phyloP scores from a whole-genome alignment of 2,329 filamentous ascomycete genomes.

The Claviceps spartinae region DNA sequence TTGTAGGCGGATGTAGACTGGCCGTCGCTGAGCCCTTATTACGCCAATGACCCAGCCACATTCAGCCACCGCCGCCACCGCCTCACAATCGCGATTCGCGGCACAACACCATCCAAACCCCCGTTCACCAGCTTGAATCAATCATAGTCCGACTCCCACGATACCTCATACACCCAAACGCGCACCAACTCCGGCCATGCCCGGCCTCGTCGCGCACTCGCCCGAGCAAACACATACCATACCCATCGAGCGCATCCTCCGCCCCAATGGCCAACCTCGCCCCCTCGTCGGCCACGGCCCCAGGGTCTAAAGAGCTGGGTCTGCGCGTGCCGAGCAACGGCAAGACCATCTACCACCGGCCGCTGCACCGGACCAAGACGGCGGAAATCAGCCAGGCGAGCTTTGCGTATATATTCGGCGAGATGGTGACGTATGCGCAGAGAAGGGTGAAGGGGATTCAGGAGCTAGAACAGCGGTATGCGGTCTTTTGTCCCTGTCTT shows the following conservation, averaged over 20 bases:
- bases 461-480: conserved; percentile 77
- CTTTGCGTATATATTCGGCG: conserved; percentile 91
- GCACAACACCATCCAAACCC: too few species aligned
- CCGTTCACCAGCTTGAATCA: too few species aligned
- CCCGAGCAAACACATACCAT: background rate
- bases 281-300: conserved; percentile 15
- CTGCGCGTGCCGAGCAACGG: conserved; percentile 83
- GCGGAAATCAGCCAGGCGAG: conserved; percentile 83
- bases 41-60: too few species aligned
- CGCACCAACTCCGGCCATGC: background rate
- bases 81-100: too few species aligned
- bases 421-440: conserved; percentile 95
- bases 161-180: background rate
- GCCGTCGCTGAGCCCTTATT: too few species aligned
- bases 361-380: conserved; percentile 78
- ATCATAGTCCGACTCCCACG: background rate
- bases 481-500: background rate
- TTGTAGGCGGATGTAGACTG: too few species aligned
- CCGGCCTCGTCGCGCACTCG: background rate
- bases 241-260: background rate
- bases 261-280: conserved; percentile 37
- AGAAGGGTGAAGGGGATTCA: conserved; percentile 80
- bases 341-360: conserved; percentile 96
- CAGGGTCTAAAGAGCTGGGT: conserved; percentile 38
- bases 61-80: background rate